Evolutionary conservation across 768 basidiomycete species (phyloP), one percentile per base, ranked within the genome.

Genomic region (Lactifluus echinatus): DNA sequence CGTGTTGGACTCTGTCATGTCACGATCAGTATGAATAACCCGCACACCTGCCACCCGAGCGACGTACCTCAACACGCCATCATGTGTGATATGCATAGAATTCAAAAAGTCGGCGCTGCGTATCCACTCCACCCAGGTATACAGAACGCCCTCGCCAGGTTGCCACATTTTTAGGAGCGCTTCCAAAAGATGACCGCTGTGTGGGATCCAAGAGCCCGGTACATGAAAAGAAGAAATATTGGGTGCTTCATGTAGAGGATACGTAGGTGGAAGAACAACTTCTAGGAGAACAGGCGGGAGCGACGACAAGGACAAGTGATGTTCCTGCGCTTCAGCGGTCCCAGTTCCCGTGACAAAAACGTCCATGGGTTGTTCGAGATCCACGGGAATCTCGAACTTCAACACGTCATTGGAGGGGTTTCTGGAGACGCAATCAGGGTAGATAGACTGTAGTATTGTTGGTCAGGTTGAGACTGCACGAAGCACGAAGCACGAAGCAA

Each of bases 71-170:
- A 31, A 51, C 59, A 40, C 34, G 33, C 14, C 44, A 55, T 28
- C 17, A 31, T 44, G 46, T 8, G 69, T 66, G 40, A 85, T 60
- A 5, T 74, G 72, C 21, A 83, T 65, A 28, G 70, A 66, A 4
- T 71, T 65, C 23, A 90, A 67, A 65, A 89, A 87, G 33, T 83
- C 80, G 3, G 82, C 87, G 8, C 74, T 79, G 23, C 82, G 79
- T 49, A 90, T 76, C 69, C 75, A 83, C 67, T 89, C 87, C 45
- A 87, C 73, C 86, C 86, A 88, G 37, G 71, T 73, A 63, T 83
- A 89, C 3, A 91, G 72, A 5, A 85, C 72, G 21, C 78, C 77
- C 34, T 84, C 78, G 17, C 82, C 83, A 7, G 74, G 67, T 50
- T 76, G 74, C 85, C 86, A 89, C 75, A 79, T 79, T 1, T 74